These are phyloP conservation scores for Mallotus nudiflorus DNA, from an alignment of 345 rosid species.

Conservation along the genomic window DNA sequence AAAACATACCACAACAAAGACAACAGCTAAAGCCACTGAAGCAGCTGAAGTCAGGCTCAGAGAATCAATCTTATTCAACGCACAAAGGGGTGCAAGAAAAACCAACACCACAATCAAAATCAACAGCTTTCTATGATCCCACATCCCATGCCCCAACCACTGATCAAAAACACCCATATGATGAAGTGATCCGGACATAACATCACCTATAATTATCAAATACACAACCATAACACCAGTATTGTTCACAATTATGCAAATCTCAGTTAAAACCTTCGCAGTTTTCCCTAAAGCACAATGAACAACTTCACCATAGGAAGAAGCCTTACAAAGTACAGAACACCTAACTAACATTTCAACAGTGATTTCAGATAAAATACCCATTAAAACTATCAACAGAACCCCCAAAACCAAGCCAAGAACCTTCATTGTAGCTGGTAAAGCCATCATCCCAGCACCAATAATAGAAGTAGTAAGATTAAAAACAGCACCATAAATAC, in stretches of 20 bases:
- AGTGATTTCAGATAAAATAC: conserved; percentile 74
- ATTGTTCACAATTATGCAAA: conserved; percentile 88
- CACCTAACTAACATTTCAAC: conserved; percentile 78
- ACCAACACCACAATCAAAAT: conserved; percentile 62
- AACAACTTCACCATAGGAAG: conserved; percentile 86
- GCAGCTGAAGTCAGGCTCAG: conserved; percentile 88
- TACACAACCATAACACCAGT: conserved; percentile 92
- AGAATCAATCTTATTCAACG: conserved; percentile 81
- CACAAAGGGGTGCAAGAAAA: conserved; percentile 86
- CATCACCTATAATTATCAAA: conserved; percentile 90
- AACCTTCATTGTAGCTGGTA: conserved; percentile 96
- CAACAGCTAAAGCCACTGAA: conserved; percentile 86
- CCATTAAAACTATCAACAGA: conserved; percentile 72
- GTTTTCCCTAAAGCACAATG: conserved; percentile 77
- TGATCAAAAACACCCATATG: conserved; percentile 94
- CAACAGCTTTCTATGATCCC: conserved; percentile 90
- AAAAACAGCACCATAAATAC: conserved; percentile 78
- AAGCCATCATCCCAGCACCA: conserved; percentile 99
- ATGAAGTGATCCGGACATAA: conserved; percentile 80
- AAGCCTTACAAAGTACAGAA: conserved; percentile 66
- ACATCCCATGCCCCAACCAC: conserved; percentile 84
- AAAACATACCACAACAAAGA: conserved; percentile 81
- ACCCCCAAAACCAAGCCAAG: conserved; percentile 74
- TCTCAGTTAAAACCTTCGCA: conserved; percentile 76
- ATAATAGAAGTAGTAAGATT: conserved; percentile 85